These are phyloP conservation scores for Saturnispora quitensis DNA, from an alignment of 805 yeast genomes.

Conservation along the genomic window DNA sequence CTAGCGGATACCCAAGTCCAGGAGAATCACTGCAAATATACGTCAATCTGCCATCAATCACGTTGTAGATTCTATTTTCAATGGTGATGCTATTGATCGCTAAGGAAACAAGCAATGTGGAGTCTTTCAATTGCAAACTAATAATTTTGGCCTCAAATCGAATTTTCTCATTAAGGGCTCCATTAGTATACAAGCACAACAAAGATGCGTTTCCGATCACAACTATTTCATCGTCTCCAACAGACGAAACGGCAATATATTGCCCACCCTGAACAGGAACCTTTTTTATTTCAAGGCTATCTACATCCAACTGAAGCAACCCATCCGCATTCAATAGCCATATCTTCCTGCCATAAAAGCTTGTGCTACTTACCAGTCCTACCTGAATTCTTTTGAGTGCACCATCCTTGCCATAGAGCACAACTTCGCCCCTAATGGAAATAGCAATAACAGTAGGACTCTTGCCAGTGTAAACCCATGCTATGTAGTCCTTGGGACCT, in stretches of 20 bases:
- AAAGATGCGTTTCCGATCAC: neutral
- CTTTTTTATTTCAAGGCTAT: neutral
- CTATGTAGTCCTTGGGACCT: conserved; percentile 4
- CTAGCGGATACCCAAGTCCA: conserved; percentile 5
- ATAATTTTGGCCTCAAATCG: neutral
- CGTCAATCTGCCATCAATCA: neutral
- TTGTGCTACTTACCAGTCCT: neutral
- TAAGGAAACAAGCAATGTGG: neutral
- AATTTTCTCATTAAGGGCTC: neutral
- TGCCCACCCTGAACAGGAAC: neutral
- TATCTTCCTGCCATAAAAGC: neutral
- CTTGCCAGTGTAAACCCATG: neutral
- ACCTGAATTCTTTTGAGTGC: neutral
- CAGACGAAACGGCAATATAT: neutral
- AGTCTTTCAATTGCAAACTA: neutral
- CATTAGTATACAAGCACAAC: neutral
- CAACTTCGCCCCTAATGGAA: conserved; percentile 5
- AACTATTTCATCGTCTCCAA: neutral
- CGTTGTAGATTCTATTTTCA: neutral
- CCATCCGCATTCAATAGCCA: neutral
- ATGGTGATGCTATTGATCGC: neutral
- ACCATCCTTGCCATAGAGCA: neutral
- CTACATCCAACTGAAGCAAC: neutral
- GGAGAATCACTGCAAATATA: neutral
- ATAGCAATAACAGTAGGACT: neutral